These are phyloP conservation scores for Trametes polyzona DNA, from an alignment of 1,284 basidiomycete genomes.

Conservation along the genomic window DNA sequence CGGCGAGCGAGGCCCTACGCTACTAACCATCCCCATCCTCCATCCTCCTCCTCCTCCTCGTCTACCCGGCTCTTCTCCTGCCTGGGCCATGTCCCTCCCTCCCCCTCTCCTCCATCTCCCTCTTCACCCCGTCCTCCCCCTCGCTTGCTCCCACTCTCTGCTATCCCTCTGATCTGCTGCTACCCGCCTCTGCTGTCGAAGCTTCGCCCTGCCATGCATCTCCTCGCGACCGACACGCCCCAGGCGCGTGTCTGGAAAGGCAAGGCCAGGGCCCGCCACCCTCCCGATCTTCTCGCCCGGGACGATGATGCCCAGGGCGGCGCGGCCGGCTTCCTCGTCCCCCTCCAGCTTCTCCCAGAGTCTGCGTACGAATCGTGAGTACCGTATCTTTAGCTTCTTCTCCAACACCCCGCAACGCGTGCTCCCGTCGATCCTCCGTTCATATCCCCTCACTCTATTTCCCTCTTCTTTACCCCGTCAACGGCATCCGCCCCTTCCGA, in stretches of 20 bases:
- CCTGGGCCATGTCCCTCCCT: too few species aligned
- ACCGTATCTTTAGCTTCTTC: conserved; percentile 1
- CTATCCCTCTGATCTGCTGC: not conserved
- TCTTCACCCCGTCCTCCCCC: not conserved
- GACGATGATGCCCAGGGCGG: conserved; percentile 44
- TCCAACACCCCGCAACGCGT: not conserved
- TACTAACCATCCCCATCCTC: not conserved
- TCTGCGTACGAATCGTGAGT: conserved; percentile 59
- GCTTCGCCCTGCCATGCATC: conserved; percentile 6
- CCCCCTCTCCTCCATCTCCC: not conserved
- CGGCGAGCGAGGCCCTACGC: not conserved
- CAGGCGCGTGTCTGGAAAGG: conserved; percentile 24
- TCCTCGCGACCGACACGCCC: conserved; percentile 7
- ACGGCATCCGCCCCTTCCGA: too few species aligned
- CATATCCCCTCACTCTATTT: not conserved
- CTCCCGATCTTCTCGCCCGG: not conserved
- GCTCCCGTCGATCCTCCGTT: not conserved
- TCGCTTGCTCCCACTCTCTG: not conserved
- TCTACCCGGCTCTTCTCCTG: not conserved
- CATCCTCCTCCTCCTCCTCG: not conserved
- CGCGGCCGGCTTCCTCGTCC: conserved; percentile 53
- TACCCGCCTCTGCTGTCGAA: not conserved
- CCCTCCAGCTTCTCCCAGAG: conserved; percentile 52
- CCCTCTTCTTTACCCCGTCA: too few species aligned
- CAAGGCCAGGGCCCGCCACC: conserved; percentile 5